These are phyloP conservation scores for Coemansia sp. DNA, from an alignment of 192 early-diverging fungal species.

Conservation along the genomic window DNA sequence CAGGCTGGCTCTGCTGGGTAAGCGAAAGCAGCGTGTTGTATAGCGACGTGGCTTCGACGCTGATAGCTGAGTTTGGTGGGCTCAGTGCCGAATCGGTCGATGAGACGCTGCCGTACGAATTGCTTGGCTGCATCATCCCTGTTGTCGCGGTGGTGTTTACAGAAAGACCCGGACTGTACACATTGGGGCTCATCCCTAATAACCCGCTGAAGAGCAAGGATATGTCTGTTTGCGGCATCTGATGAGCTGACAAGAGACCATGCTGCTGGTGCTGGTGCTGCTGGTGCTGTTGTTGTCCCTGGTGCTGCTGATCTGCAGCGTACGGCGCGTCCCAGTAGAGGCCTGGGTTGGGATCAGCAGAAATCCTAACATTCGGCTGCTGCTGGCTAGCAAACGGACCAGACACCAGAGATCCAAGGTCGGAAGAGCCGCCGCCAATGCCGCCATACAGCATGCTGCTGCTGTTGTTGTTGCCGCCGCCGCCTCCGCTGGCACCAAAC, in stretches of 20 bases:
- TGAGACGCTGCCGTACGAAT: background rate
- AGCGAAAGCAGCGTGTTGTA: conserved; percentile 38
- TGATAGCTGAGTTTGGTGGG: conserved; percentile 12
- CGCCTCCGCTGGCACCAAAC: background rate
- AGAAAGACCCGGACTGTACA: conserved; percentile 4
- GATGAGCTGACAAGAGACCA: background rate
- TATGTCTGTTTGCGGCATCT: conserved; percentile 18
- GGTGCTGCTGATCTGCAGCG: background rate
- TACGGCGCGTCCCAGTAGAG: conserved; percentile 16
- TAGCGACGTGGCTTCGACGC: conserved; percentile 16
- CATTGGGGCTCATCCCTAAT: conserved; percentile 13
- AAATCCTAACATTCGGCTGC: background rate
- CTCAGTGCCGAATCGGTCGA: conserved; percentile 4
- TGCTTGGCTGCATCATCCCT: background rate
- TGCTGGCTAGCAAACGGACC: conserved; percentile 5
- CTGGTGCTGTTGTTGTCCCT: background rate
- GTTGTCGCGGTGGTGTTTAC: background rate
- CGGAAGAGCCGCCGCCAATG: conserved; percentile 8
- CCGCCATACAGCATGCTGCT: conserved; percentile 3
- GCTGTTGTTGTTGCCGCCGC: background rate
- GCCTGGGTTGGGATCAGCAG: background rate
- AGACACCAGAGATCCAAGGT: background rate
- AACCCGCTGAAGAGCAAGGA: conserved; percentile 28
- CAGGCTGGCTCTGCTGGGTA: conserved; percentile 10
- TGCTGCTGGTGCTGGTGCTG: background rate